phyloP scores from a whole-genome alignment of 768 basidiomycete genomes.

The Filobasidium floriforme region DNA sequence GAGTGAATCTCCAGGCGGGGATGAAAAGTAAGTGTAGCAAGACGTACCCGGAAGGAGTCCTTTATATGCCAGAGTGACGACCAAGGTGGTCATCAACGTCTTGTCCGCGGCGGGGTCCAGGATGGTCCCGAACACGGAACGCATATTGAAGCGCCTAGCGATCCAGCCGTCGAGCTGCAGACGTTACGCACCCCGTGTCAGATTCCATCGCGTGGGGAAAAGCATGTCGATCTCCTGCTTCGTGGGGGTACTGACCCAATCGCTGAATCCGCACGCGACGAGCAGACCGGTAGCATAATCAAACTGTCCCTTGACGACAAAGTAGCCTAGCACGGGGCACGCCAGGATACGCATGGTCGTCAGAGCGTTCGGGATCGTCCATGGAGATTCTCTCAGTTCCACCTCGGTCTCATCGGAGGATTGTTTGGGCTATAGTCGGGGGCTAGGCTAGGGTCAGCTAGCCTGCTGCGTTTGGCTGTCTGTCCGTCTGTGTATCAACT shows the following conservation, averaged over 20 bases:
- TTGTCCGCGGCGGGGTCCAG: constrained; percentile 98
- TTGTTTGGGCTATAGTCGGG: background rate
- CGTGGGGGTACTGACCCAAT: constrained; percentile 57
- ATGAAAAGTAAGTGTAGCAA: too few species aligned
- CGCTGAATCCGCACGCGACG: constrained; percentile 84
- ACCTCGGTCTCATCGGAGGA: background rate
- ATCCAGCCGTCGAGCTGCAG: constrained; percentile 80
- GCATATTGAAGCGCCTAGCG: constrained; percentile 77
- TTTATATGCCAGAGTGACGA: constrained; percentile 73
- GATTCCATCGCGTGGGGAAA: background rate
- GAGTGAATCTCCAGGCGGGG: background rate
- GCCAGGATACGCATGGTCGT: constrained; percentile 79
- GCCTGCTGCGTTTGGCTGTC: background rate
- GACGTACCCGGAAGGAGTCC: constrained; percentile 71
- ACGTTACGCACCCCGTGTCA: background rate
- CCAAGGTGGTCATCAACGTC: constrained; percentile 84
- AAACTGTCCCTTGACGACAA: constrained; percentile 73
- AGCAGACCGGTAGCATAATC: constrained; percentile 71
- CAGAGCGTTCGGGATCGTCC: constrained; percentile 85
- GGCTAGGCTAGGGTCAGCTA: background rate
- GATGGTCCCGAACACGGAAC: constrained; percentile 85
- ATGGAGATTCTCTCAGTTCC: constrained; percentile 48
- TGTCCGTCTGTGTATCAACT: background rate
- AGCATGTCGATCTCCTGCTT: background rate
- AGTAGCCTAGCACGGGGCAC: constrained; percentile 87